These are phyloP conservation scores for Alternaria atra DNA, from an alignment of 2,329 filamentous ascomycete genomes.

Conservation along the genomic window DNA sequence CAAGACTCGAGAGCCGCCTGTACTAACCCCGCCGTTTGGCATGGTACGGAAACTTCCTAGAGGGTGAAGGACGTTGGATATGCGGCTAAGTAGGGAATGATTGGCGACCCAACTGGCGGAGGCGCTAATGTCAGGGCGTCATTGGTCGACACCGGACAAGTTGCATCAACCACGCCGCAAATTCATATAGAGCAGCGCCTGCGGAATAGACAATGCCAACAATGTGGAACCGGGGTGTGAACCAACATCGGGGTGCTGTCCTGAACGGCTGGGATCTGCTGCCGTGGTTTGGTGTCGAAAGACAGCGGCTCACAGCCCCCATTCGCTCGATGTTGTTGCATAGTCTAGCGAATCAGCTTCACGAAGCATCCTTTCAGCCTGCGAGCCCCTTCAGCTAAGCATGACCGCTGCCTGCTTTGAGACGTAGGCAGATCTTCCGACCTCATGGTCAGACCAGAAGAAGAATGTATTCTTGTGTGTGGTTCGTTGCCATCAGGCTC, in stretches of 20 bases:
- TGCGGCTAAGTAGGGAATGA: conserved; percentile 17
- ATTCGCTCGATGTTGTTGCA: conserved; percentile 17
- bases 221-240: conserved; percentile 14
- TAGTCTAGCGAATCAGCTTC: conserved; percentile 16
- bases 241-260: conserved; percentile 16
- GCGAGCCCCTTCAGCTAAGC: conserved; percentile 14
- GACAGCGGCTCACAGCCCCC: conserved; percentile 11
- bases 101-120: conserved; percentile 17
- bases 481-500: conserved; percentile 10
- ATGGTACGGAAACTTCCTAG: conserved; percentile 27
- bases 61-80: conserved; percentile 20
- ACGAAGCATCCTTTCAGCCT: conserved; percentile 11
- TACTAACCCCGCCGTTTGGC: conserved; percentile 22
- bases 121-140: conserved; percentile 23
- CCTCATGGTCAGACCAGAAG: conserved; percentile 5
- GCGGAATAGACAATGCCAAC: conserved; percentile 17
- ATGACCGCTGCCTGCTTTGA: conserved; percentile 8
- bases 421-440: not conserved
- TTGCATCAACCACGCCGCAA: conserved; percentile 26
- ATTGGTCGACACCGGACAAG: conserved; percentile 23
- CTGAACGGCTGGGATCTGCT: conserved; percentile 16
- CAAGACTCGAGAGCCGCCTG: conserved; percentile 24
- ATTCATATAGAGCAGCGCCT: conserved; percentile 28
- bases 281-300: conserved; percentile 5
- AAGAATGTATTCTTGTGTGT: conserved; percentile 14